Base-by-base conservation (phyloP, 2,329 filamentous ascomycete genomes). In the Alternaria rosae region DNA sequence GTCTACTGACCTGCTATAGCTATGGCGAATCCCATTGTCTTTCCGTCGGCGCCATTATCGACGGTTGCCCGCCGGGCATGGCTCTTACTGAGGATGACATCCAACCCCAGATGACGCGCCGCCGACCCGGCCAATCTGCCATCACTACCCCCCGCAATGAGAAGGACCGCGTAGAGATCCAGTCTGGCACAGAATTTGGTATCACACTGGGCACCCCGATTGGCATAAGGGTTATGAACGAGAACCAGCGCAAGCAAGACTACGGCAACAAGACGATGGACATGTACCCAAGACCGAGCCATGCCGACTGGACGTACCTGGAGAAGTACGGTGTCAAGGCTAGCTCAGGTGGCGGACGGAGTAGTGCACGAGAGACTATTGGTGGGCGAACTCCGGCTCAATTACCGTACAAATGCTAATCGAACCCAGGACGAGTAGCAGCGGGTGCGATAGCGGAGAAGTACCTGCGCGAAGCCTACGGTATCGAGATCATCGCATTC, bases 301-400 rank as follows among this genome's bases (percentile, higher is more conserved):
- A 98, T 82, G 94, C 95, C 62, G 94, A 98, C 82, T 97, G 91
- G 88, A 98, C 95, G 63, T 98, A 98, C 82, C 86, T 97, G 64
- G 92, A 97, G 80, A 98, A 98, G 83, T 99, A 99, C 80, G 94
- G 94, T 59, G 89, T 96, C 71, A 96, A 96, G 84, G 93, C 95
- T 38, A 92, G 89, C 78, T 93, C 90, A 64, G 94, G 95, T 61
- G 94, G 95, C 71, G 94, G 95, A 56, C 87, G 95, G 65, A 94
- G 91, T 78, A 94, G 91, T 78, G 95, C 95, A n/a, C 86, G 94
- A 68, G 94, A 98, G 85, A 98, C 94, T 11, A 97, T 98, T 76
- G 93, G 91, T 87, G 76, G 57, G 73, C 58, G 41, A 28, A 60
- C 13, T 26, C 12, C 9, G 48, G 15, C 11, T 17, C 9, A 26